A percentile compares a stretch with the other conserved stretches of the same genome.
Evolutionary conservation across 1,284 basidiomycete genomes (phyloP).

Genomic region (Tremellales sp.): DNA sequence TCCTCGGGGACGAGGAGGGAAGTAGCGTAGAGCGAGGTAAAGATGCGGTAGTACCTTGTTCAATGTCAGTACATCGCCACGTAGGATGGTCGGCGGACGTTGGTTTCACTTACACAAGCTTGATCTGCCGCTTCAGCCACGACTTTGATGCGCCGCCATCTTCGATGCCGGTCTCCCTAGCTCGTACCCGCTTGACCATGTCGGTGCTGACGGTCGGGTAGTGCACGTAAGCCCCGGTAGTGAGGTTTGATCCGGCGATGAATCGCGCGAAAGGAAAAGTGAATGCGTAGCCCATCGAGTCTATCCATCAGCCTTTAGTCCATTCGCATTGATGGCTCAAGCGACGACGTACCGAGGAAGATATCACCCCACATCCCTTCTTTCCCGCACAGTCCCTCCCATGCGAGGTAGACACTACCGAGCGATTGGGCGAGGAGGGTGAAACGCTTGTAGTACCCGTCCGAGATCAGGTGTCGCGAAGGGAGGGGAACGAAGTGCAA

Average conservation of each 20-base stretch:
- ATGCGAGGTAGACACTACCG: slow-evolving; percentile 77
- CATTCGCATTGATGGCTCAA: background rate
- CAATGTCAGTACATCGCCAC: slow-evolving; percentile 5
- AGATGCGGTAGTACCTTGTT: slow-evolving; percentile 78
- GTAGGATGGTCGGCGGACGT: background rate
- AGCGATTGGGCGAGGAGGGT: slow-evolving; percentile 88
- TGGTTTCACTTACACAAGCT: slow-evolving; percentile 61
- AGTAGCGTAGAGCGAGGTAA: slow-evolving; percentile 75
- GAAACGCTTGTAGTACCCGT: slow-evolving; percentile 76
- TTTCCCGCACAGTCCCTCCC: slow-evolving; percentile 56
- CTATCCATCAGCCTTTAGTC: slow-evolving; percentile 50
- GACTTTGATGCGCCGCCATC: slow-evolving; percentile 67
- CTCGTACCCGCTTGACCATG: slow-evolving; percentile 80
- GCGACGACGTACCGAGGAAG: slow-evolving; percentile 68
- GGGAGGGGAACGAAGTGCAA: slow-evolving; percentile 75
- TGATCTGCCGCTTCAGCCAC: slow-evolving; percentile 58
- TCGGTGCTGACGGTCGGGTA: slow-evolving; percentile 94
- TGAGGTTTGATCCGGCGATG: slow-evolving; percentile 56
- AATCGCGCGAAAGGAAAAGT: slow-evolving; percentile 73
- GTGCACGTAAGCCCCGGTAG: slow-evolving; percentile 88
- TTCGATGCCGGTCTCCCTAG: slow-evolving; percentile 61
- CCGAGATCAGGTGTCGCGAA: slow-evolving; percentile 71
- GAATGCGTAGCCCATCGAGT: slow-evolving; percentile 98
- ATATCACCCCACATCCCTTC: slow-evolving; percentile 59
- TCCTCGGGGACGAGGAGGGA: slow-evolving; percentile 67